These are phyloP conservation scores for Yarrowia divulgata DNA, from an alignment of 805 yeast genomes.

Conservation along the genomic window DNA sequence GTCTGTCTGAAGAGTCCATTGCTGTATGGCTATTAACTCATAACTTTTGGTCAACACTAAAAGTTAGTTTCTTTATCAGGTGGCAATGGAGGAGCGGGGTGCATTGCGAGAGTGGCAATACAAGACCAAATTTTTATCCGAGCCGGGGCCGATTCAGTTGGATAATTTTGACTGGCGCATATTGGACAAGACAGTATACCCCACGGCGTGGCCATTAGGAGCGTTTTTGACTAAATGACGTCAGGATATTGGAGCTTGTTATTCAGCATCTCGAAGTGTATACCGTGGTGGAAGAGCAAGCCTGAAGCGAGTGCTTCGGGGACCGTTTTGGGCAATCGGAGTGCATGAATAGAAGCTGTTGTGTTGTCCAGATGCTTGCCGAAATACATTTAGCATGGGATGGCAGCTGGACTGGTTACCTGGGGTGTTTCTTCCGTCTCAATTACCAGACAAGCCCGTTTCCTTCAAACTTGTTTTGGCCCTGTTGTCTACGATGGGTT, in stretches of 20 bases:
- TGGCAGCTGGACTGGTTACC: too few relatives aligned
- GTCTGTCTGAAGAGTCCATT: conserved; percentile 35
- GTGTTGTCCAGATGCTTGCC: too few relatives aligned
- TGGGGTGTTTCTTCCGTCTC: background rate
- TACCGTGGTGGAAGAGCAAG: background rate
- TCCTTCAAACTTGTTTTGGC: background rate
- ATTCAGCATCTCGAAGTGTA: conserved; percentile 7
- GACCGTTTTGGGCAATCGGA: too few relatives aligned
- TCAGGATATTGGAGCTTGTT: conserved; percentile 11
- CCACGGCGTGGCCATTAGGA: background rate
- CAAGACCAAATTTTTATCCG: background rate
- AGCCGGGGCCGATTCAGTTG: background rate
- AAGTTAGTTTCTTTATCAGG: conserved; percentile 27
- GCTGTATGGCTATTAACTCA: conserved; percentile 32
- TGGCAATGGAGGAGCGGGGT: conserved; percentile 23
- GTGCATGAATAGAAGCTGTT: too few relatives aligned
- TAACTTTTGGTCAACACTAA: conserved; percentile 25
- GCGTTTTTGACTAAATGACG: background rate
- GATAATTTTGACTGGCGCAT: background rate
- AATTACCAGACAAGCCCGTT: background rate
- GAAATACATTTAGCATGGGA: too few relatives aligned
- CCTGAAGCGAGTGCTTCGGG: background rate
- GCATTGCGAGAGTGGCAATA: background rate
- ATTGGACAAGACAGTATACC: too few relatives aligned
- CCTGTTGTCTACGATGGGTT: background rate